These are phyloP conservation scores for Isabelozyma pseudorhagii DNA, from an alignment of 805 yeast genomes.

Conservation along the genomic window DNA sequence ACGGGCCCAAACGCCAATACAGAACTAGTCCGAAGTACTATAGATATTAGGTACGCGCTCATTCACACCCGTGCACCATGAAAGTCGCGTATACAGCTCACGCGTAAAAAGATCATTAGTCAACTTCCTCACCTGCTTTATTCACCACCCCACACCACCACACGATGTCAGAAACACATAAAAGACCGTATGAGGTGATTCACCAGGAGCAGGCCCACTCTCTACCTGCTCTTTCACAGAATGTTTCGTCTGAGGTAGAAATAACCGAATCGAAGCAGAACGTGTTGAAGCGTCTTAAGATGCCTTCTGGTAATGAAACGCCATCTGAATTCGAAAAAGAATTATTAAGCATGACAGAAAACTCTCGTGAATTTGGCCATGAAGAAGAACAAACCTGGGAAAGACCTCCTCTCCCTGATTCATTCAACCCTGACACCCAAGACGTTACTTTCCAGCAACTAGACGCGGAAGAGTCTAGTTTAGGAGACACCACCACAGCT, in stretches of 20 bases:
- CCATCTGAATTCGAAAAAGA: slow-evolving; percentile 42
- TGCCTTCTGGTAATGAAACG: slow-evolving; percentile 30
- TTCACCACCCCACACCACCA: not conserved
- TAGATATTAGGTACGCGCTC: not conserved
- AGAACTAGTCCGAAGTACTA: too few relatives aligned
- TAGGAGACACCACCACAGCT: slow-evolving; percentile 59
- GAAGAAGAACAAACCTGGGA: slow-evolving; percentile 43
- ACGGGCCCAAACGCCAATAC: too few relatives aligned
- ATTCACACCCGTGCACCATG: not conserved
- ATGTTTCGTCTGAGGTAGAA: slow-evolving; percentile 17
- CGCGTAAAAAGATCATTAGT: not conserved
- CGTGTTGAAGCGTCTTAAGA: slow-evolving; percentile 30
- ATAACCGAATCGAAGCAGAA: slow-evolving; percentile 28
- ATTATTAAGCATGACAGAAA: slow-evolving; percentile 33
- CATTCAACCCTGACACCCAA: slow-evolving; percentile 43
- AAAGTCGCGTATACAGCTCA: not conserved
- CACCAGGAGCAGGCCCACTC: slow-evolving; percentile 28
- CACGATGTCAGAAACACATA: not conserved
- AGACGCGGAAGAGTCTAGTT: slow-evolving; percentile 83
- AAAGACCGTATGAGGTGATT: slow-evolving; percentile 8
- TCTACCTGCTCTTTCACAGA: slow-evolving; percentile 28
- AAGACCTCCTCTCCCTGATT: slow-evolving; percentile 54
- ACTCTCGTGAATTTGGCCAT: slow-evolving; percentile 17
- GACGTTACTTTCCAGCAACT: slow-evolving; percentile 84
- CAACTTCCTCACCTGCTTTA: not conserved